Base-by-base conservation (phyloP, 2,329 filamentous ascomycete species). In the Neophaeococcomyces aloes region DNA sequence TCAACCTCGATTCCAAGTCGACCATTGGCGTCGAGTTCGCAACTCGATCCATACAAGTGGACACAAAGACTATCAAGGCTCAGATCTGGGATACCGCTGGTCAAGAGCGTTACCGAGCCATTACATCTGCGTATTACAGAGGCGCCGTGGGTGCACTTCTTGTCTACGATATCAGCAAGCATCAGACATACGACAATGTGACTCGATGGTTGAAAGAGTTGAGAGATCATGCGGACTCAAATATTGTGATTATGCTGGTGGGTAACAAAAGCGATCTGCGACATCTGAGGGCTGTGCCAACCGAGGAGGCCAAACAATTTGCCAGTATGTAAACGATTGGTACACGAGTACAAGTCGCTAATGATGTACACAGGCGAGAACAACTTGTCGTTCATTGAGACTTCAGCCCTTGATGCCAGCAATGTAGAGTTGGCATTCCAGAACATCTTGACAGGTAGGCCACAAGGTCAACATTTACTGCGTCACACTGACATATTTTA, bases 211-310 rank as follows among this genome's bases (percentile, higher is more conserved):
- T 98, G 72, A 98, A 96, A 74, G 91, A 98, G 75, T 76, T 98
- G 62, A 81, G 91, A 59, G 91, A 95, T 63, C 88, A 98, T 68
- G 91, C 91, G 57, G 91, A 98, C 65, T 88, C 87, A 59, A 96
- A 96, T 72, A 95, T 96, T 60, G 88, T 98, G 59, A 98, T 98
- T 65, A 98, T 98, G 91, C 74, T 98, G 60, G 91, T 96, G 45
- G 91, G 91, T 67, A 98, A 98, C 80, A 98, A 98, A 83, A 96
- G 88, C 68, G 91, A 98, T 94, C 83, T 96, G 82, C 85, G 88
- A 68, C 91, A 98, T 70, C 75, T 98, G 61, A 79, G 91, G 65
- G 91, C 91, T 54, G 91, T 98, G 55, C 87, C 91, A 40, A 98
- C 91, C 48, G 91, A 98, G 63, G 89, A 96, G 68, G 91, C 89